A percentile compares a stretch with the other conserved stretches of the same genome.
Conservation (phyloP, 2,329 filamentous ascomycete species). For the Fusarium equiseti region DNA sequence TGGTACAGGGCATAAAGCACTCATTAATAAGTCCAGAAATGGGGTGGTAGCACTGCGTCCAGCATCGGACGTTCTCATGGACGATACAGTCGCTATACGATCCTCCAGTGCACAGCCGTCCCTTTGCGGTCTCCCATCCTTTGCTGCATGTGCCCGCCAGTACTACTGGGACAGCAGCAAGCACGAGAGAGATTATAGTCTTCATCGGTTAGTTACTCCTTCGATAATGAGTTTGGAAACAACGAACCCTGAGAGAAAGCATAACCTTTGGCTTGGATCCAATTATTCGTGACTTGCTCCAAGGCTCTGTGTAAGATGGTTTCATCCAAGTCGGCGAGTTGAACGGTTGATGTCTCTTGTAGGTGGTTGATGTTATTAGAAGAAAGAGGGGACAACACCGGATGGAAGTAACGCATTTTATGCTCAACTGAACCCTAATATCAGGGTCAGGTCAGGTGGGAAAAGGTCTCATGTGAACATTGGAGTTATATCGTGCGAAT, state of each 20-base stretch:
- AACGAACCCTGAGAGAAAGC: background rate
- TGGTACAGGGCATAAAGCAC: too few relatives aligned
- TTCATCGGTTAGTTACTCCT: background rate
- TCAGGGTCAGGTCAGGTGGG: background rate
- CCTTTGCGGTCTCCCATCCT: background rate
- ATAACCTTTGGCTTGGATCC: background rate
- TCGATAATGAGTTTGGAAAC: background rate
- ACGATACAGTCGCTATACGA: accelerated
- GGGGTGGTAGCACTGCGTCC: background rate
- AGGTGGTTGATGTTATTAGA: too few relatives aligned
- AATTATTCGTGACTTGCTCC: background rate
- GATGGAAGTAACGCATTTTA: background rate
- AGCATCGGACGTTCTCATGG: accelerated
- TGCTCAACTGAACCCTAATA: background rate
- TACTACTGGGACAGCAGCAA: background rate
- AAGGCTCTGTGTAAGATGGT: background rate
- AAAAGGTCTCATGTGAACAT: background rate
- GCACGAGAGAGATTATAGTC: background rate
- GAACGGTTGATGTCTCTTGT: background rate
- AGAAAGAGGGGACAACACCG: background rate
- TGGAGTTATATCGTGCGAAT: background rate
- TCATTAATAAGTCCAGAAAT: too few relatives aligned
- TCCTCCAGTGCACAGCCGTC: background rate
- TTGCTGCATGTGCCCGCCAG: background rate
- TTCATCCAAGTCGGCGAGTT: background rate